These are phyloP conservation scores for Pyricularia sp. DNA, from an alignment of 2,329 filamentous ascomycete species.

Conservation along the genomic window DNA sequence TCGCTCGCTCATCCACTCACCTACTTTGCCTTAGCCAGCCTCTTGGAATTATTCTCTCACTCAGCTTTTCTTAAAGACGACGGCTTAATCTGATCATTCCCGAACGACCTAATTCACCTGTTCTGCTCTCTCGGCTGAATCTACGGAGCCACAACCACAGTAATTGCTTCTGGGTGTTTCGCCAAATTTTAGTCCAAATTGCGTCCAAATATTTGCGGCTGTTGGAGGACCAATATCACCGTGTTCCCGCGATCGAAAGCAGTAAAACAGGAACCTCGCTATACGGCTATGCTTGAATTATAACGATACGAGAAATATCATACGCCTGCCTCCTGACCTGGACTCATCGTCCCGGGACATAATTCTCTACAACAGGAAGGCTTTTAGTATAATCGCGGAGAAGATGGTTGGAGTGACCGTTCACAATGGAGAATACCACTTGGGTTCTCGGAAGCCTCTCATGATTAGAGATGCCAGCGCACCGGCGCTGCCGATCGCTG, in stretches of 20 bases:
- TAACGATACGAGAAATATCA: not conserved
- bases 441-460: conserved; percentile 15
- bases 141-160: not conserved
- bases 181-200: not conserved
- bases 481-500: not conserved
- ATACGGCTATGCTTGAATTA: not conserved
- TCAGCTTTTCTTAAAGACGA: not conserved
- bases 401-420: conserved; percentile 3
- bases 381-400: not conserved
- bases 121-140: not conserved
- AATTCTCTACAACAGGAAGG: not conserved
- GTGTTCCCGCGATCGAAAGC: not conserved
- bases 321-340: not conserved
- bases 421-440: conserved; percentile 11
- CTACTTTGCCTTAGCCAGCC: not conserved
- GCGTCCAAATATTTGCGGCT: not conserved
- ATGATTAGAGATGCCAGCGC: conserved; percentile 5
- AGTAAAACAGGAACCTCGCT: not conserved
- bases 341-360: not conserved
- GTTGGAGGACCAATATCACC: not conserved
- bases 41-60: not conserved
- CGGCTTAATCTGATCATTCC: not conserved
- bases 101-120: not conserved
- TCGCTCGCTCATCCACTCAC: not conserved
- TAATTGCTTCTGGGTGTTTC: not conserved